These are phyloP conservation scores for Platanthera guangdongensis DNA, from an alignment of 106 monocot species.

Conservation along the genomic window DNA sequence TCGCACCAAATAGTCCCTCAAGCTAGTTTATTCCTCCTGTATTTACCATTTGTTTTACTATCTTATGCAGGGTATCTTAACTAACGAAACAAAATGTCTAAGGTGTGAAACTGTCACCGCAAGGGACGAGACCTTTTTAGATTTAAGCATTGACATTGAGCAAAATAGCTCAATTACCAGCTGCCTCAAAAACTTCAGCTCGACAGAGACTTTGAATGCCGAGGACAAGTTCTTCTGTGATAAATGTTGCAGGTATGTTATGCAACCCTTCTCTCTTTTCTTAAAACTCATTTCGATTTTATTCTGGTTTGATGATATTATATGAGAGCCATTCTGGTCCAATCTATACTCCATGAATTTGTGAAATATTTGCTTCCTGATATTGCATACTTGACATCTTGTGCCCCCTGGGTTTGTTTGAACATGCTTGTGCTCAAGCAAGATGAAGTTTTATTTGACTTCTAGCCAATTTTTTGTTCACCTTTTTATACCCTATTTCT, in stretches of 20 bases:
- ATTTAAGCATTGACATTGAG: constrained; percentile 57
- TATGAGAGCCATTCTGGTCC: not conserved
- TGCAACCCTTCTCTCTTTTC: not conserved
- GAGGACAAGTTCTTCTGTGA: constrained; percentile 66
- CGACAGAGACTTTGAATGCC: constrained; percentile 53
- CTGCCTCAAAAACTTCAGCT: constrained; percentile 59
- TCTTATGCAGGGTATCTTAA: constrained; percentile 40
- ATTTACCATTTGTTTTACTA: not conserved
- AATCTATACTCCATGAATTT: not conserved
- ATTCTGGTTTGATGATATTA: not conserved
- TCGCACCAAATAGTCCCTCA: too few species aligned
- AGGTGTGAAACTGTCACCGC: constrained; percentile 57
- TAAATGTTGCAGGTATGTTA: constrained; percentile 45
- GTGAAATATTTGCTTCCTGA: too few species aligned
- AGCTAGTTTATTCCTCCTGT: too few species aligned
- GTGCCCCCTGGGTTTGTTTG: too few species aligned
- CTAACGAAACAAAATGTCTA: constrained; percentile 55
- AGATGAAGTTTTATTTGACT: too few species aligned
- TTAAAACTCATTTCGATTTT: not conserved
- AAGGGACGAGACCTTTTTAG: constrained; percentile 51
- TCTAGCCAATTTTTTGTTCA: too few species aligned
- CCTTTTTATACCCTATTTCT: too few species aligned
- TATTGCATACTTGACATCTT: too few species aligned
- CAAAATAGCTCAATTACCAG: constrained; percentile 60
- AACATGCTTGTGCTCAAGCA: too few species aligned